phyloP scores from a whole-genome alignment of 2,329 filamentous ascomycete genomes.

The Ceratocystis variospora region DNA sequence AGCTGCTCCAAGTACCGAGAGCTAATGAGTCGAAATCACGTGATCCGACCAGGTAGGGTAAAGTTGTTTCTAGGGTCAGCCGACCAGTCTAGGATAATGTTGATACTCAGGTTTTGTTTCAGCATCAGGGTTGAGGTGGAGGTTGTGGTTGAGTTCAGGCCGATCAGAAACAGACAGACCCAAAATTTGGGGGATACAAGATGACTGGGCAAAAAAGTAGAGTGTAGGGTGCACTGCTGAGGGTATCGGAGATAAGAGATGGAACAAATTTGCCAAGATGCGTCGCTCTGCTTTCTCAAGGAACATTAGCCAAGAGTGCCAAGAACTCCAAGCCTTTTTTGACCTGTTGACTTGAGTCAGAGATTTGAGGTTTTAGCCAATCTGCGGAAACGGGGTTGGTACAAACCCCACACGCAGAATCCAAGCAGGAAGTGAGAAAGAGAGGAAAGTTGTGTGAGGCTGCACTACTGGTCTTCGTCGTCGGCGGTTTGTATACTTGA shows the following conservation, averaged over 20 bases:
- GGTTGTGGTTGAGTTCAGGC: not conserved
- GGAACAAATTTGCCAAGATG: not conserved
- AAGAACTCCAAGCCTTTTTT: not conserved
- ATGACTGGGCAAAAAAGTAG: not conserved
- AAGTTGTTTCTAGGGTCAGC: not conserved
- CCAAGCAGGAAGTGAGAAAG: not conserved
- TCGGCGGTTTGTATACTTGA: too few relatives aligned
- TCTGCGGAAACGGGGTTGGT: not conserved
- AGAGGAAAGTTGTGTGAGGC: not conserved
- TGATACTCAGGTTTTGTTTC: not conserved
- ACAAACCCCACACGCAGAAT: not conserved
- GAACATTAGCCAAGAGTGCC: conserved; percentile 1
- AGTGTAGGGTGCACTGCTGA: not conserved
- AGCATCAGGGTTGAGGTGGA: not conserved
- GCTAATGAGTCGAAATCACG: not conserved
- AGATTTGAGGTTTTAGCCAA: not conserved
- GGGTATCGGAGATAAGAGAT: not conserved
- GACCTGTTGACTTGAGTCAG: not conserved
- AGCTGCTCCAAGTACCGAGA: too few relatives aligned
- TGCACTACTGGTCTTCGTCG: too few relatives aligned
- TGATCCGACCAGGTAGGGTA: not conserved
- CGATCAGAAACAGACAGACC: not conserved
- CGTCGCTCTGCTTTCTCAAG: not conserved
- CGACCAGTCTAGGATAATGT: not conserved
- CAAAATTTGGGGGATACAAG: not conserved